Evolutionary conservation across 768 basidiomycete species (phyloP), one percentile per base, ranked within the genome.

Genomic region (Pleurotus giganteus): DNA sequence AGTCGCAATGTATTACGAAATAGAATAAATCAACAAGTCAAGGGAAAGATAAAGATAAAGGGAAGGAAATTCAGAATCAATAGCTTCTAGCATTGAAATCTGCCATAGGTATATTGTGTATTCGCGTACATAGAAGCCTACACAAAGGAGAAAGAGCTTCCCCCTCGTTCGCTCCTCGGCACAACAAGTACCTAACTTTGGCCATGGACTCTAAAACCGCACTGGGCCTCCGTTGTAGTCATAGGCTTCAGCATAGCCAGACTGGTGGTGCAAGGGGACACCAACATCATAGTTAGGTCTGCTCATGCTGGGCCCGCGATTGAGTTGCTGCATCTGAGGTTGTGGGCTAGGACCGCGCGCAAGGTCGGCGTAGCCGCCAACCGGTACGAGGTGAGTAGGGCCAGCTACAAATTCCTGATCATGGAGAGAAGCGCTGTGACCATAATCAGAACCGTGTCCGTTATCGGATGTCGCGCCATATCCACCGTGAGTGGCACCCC

Each of bases 301-400:
- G 57, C 62, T 71, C 57, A 76, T 51, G 65, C 79, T 84, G 13
- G 80, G 76, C 28, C 77, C 80, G 55, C 76, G 77, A 28, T 60
- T 59, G 29, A 80, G 67, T 64, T 85, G 77, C 47, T 77, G 73
- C 84, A 86, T 85, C 55, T 73, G 79, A 15, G 88, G 89, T 58
- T 81, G 79, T 15, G 86, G 83, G 69, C 83, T 88, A 53, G 88
- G 75, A 31, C 88, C 90, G 57, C 90, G 87, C 54, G 88, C 79
- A 44, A 91, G 78, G 66, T 92, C 89, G 44, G 89, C 91, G 62
- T 93, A 93, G 19, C 88, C 89, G 55, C 88, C 89, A 54, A 88
- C 82, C 23, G 88, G 82, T 12, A 84, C 83, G 42, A 85, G 75
- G 47, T 71, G 64, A 13, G 76, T 58, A 23, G 83, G 65, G 23